Percentiles rank a stretch among this genome's conserved stretches.
Conservation (phyloP, 495 filamentous ascomycete species). For the Hamigera avellanea region DNA sequence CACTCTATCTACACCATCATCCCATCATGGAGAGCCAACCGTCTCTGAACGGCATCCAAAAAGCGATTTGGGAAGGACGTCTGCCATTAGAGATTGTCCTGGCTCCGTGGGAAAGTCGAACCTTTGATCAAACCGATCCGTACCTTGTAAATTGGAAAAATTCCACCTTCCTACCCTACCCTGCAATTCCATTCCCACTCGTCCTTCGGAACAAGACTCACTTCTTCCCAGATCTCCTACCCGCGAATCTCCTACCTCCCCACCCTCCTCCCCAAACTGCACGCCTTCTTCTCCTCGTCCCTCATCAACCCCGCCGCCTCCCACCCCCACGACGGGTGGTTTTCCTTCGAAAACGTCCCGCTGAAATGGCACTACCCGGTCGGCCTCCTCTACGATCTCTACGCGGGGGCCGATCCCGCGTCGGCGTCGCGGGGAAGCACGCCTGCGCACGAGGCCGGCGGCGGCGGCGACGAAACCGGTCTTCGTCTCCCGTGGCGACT, state of each 20-base stretch:
- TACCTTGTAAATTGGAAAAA: constrained; percentile 40
- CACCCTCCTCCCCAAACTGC: constrained; percentile 67
- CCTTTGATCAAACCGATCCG: constrained; percentile 41
- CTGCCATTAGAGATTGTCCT: constrained; percentile 41
- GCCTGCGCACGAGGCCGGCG: constrained; percentile 1
- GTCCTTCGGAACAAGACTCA: neutral
- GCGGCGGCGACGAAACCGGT: too few species aligned
- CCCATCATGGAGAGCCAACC: constrained; percentile 11
- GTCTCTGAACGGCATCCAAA: constrained; percentile 29
- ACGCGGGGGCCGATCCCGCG: constrained; percentile 51
- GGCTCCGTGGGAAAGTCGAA: constrained; percentile 41
- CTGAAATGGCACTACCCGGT: constrained; percentile 82
- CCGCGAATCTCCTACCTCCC: constrained; percentile 51
- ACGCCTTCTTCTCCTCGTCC: constrained; percentile 62
- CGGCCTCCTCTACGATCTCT: constrained; percentile 84
- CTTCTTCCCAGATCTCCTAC: constrained; percentile 28
- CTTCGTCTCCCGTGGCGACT: constrained; percentile 75
- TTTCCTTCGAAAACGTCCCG: constrained; percentile 64
- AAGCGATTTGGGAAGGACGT: constrained; percentile 36
- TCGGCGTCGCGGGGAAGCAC: constrained; percentile 24
- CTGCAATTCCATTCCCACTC: neutral
- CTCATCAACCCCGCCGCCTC: constrained; percentile 52
- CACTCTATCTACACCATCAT: neutral
- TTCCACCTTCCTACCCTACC: neutral
- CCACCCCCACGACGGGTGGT: constrained; percentile 52